A percentile compares a stretch with the other conserved stretches of the same genome.
phyloP scores from a whole-genome alignment of 768 basidiomycete species.

The Hygrophoropsis aurantiaca region DNA sequence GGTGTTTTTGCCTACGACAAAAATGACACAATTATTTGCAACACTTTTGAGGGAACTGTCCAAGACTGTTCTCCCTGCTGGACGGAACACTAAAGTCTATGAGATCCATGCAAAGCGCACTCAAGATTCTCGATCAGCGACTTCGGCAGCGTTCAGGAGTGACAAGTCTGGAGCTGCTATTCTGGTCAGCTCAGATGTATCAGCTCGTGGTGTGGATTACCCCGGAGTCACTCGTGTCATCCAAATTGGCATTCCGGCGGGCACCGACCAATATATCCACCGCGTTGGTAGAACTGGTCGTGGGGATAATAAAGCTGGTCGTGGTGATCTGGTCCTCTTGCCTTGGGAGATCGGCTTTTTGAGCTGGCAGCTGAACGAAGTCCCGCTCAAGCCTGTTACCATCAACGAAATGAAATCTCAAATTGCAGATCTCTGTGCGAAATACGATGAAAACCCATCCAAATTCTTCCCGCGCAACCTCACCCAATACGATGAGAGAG shows the following conservation, averaged over 20 bases:
- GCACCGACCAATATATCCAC: constrained; percentile 76
- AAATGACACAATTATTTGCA: constrained; percentile 76
- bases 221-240: constrained; percentile 87
- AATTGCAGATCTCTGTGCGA: constrained; percentile 43
- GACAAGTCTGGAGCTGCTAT: constrained; percentile 56
- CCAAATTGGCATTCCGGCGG: constrained; percentile 80
- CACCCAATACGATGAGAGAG: not conserved
- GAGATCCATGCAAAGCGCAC: constrained; percentile 82
- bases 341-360: constrained; percentile 79
- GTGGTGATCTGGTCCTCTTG: constrained; percentile 78
- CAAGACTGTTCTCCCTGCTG: constrained; percentile 47
- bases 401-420: constrained; percentile 46
- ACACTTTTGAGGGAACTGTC: constrained; percentile 55
- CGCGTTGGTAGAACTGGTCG: constrained; percentile 86
- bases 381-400: constrained; percentile 68
- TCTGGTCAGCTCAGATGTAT: constrained; percentile 85
- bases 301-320: constrained; percentile 52
- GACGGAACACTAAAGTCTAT: constrained; percentile 53
- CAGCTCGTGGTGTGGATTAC: constrained; percentile 87
- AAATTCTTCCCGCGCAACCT: constrained; percentile 28
- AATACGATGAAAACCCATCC: constrained; percentile 45
- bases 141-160: constrained; percentile 59
- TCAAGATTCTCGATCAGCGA: constrained; percentile 54
- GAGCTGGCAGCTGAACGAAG: constrained; percentile 55
- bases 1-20: constrained; percentile 84